Evolutionary conservation across 2,329 filamentous ascomycete genomes (phyloP).

Genomic region (Stagonosporopsis tanaceti): DNA sequence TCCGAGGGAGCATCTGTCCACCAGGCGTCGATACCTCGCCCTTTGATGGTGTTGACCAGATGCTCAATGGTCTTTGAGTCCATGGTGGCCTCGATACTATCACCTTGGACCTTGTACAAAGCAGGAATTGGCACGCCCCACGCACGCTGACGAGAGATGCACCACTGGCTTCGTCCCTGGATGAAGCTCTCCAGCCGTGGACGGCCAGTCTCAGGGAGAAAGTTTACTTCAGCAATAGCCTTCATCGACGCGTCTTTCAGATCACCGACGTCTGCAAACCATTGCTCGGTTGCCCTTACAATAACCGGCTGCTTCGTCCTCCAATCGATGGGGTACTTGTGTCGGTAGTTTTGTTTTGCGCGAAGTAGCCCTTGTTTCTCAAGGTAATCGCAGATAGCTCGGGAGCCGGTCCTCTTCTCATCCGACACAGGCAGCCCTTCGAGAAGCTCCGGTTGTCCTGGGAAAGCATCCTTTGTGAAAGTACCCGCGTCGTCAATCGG

Average conservation of each 20-base stretch:
- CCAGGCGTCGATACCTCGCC: conserved; percentile 90
- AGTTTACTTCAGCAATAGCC: conserved; percentile 75
- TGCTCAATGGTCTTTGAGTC: conserved; percentile 81
- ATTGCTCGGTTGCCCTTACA: conserved; percentile 90
- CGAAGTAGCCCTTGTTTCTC: conserved; percentile 64
- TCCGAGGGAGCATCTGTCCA: conserved; percentile 85
- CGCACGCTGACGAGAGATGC: conserved; percentile 91
- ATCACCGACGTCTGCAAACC: conserved; percentile 90
- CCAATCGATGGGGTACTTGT: conserved; percentile 99
- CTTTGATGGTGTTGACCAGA: conserved; percentile 78
- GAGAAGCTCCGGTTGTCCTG: conserved; percentile 71
- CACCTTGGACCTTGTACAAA: conserved; percentile 74
- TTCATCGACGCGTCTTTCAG: conserved; percentile 79
- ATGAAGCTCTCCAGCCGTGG: conserved; percentile 85
- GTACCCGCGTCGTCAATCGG: conserved; percentile 83
- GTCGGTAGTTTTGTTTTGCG: conserved; percentile 73
- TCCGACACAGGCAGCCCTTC: conserved; percentile 75
- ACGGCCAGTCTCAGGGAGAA: conserved; percentile 78
- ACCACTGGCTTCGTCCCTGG: conserved; percentile 91
- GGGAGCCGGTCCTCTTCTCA: conserved; percentile 63
- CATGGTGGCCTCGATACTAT: conserved; percentile 73
- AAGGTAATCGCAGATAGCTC: conserved; percentile 74
- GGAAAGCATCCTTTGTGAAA: conserved; percentile 82
- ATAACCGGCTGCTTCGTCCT: conserved; percentile 92
- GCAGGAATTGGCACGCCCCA: conserved; percentile 98